Conservation (phyloP, 1,284 basidiomycete genomes). For the Sporisorium reilianum region DNA sequence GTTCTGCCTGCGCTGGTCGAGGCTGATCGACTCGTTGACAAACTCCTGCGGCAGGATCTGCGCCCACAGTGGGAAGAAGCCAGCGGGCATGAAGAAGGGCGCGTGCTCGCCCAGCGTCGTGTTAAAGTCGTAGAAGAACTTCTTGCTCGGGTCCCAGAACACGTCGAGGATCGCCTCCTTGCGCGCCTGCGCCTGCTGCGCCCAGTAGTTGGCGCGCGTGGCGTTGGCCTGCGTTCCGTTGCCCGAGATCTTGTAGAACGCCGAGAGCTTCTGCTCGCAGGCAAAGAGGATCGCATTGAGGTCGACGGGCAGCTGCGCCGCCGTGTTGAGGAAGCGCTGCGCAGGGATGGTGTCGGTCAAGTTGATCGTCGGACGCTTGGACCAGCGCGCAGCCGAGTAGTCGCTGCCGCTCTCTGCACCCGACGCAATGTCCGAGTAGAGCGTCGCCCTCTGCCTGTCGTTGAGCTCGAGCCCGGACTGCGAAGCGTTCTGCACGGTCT, state of each 20-base stretch:
- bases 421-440: conserved; percentile 88
- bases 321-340: conserved; percentile 80
- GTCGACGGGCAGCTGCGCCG: conserved; percentile 79
- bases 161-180: conserved; percentile 83
- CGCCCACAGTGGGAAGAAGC: conserved; percentile 88
- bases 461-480: conserved; percentile 72
- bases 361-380: conserved; percentile 72
- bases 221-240: conserved; percentile 62
- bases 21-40: conserved; percentile 71
- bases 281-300: conserved; percentile 83
- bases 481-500: conserved; percentile 74
- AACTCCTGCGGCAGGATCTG: conserved; percentile 83
- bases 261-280: conserved; percentile 71
- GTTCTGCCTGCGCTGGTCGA: conserved; percentile 49
- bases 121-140: conserved; percentile 86
- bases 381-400: conserved; percentile 72
- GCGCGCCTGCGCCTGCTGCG: conserved; percentile 75
- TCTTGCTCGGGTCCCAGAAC: conserved; percentile 82
- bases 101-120: conserved; percentile 37
- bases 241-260: conserved; percentile 73
- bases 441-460: conserved; percentile 74
- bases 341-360: conserved; percentile 72
- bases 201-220: conserved; percentile 73
- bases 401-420: conserved; percentile 82
- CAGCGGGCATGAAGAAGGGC: conserved; percentile 77